Percentiles rank a stretch among this genome's conserved stretches.
These are phyloP conservation scores for Coniferiporia sulphurascens DNA, from an alignment of 1,284 basidiomycete species.

Conservation along the genomic window DNA sequence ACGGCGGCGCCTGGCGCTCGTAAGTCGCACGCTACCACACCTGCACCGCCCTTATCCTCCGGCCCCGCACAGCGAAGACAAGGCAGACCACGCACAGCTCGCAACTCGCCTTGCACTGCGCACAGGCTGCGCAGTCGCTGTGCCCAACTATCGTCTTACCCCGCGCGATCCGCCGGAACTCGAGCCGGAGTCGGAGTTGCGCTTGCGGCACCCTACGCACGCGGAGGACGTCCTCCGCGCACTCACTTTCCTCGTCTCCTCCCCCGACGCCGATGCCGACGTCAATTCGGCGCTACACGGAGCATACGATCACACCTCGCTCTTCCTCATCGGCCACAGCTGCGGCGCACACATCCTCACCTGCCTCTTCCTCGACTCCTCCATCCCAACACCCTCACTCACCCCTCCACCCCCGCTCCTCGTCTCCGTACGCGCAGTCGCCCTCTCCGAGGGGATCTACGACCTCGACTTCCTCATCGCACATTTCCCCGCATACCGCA, in stretches of 20 bases:
- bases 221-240: conserved; percentile 58
- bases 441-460: conserved; percentile 71
- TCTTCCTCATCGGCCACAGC: conserved; percentile 72
- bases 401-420: conserved; percentile 45
- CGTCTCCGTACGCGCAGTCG: conserved; percentile 45
- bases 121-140: conserved; percentile 53
- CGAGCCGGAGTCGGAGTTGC: conserved; percentile 33
- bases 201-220: conserved; percentile 64
- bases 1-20: conserved; percentile 78
- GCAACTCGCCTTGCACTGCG: conserved; percentile 45
- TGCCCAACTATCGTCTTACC: conserved; percentile 74
- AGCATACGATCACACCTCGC: conserved; percentile 35
- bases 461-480: conserved; percentile 59
- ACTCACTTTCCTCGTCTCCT: conserved; percentile 48
- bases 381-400: conserved; percentile 35
- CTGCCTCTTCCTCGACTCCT: conserved; percentile 59
- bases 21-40: conserved; percentile 32
- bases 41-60: background rate
- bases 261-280: conserved; percentile 25
- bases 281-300: background rate
- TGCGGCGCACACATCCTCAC: conserved; percentile 77
- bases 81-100: conserved; percentile 49
- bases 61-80: conserved; percentile 55
- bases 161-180: conserved; percentile 30
- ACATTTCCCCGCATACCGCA: conserved; percentile 57